These are phyloP conservation scores for Saussurea involucrata DNA, from an alignment of 129 eudicot species.

Conservation along the genomic window DNA sequence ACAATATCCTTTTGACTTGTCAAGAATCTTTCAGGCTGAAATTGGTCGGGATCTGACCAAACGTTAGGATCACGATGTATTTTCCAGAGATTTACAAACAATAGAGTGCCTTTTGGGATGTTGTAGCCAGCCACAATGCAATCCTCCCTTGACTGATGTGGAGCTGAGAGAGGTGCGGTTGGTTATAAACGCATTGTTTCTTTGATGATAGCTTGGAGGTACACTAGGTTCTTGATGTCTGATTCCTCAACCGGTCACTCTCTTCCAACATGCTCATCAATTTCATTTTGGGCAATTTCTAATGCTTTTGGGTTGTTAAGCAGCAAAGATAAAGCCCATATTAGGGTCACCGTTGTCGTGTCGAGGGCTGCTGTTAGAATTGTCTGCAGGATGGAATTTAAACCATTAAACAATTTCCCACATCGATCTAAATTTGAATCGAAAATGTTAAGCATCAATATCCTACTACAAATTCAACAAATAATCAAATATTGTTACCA, in stretches of 20 bases:
- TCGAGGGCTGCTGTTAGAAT: not conserved
- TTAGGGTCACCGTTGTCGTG: not conserved
- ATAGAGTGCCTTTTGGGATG: too few relatives aligned
- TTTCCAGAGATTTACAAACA: too few relatives aligned
- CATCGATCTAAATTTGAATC: too few relatives aligned
- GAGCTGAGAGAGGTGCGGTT: constrained; percentile 16
- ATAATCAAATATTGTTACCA: not conserved
- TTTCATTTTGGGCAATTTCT: constrained; percentile 1
- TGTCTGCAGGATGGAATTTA: not conserved
- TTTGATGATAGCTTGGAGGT: constrained; percentile 20
- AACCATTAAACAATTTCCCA: not conserved
- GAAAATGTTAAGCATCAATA: too few relatives aligned
- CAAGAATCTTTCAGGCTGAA: too few relatives aligned
- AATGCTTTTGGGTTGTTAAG: constrained; percentile 19
- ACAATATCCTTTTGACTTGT: too few relatives aligned
- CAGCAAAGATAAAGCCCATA: constrained; percentile 28
- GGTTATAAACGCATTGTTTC: constrained; percentile 39
- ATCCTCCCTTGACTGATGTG: constrained; percentile 20
- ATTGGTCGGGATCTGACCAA: too few relatives aligned
- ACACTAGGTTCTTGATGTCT: constrained; percentile 30
- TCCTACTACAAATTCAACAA: too few relatives aligned
- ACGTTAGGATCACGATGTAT: too few relatives aligned
- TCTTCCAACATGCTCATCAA: constrained; percentile 24
- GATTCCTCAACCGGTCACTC: constrained; percentile 31
- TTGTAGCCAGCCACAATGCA: too few relatives aligned